These are phyloP conservation scores for Talinum fruticosum DNA, from an alignment of 148 eudicot species.

Conservation along the genomic window DNA sequence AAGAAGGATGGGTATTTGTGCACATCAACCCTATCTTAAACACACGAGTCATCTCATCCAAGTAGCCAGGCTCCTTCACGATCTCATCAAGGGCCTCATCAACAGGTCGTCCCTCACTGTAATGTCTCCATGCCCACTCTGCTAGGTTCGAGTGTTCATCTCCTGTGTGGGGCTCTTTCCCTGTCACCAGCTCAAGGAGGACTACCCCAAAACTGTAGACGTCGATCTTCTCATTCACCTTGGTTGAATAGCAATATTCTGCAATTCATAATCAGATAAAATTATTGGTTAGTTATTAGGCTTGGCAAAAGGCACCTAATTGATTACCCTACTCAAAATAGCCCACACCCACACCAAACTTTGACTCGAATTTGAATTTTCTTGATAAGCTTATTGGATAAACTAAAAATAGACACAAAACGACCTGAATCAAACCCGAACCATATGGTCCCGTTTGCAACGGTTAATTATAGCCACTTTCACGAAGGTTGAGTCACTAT, in stretches of 20 bases:
- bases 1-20: conserved; percentile 48
- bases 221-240: conserved; percentile 77
- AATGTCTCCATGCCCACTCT: conserved; percentile 82
- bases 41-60: conserved; percentile 55
- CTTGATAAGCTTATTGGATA: too few species aligned
- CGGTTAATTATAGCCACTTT: not conserved
- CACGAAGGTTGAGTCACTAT: not conserved
- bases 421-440: too few species aligned
- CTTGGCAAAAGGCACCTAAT: not conserved
- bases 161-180: conserved; percentile 59
- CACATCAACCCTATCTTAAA: conserved; percentile 67
- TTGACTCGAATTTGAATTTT: too few species aligned
- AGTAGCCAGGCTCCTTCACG: conserved; percentile 31
- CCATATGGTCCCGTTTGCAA: not conserved
- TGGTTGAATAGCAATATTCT: conserved; percentile 63
- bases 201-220: conserved; percentile 85
- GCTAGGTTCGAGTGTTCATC: conserved; percentile 60
- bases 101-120: conserved; percentile 41
- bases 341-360: too few species aligned
- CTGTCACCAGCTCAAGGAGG: conserved; percentile 71
- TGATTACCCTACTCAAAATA: too few species aligned
- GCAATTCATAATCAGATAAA: conserved; percentile 8
- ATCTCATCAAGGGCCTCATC: conserved; percentile 41
- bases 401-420: too few species aligned
- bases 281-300: not conserved